Base-by-base conservation (phyloP, 768 basidiomycete species). In the Mycena kentingensis region DNA sequence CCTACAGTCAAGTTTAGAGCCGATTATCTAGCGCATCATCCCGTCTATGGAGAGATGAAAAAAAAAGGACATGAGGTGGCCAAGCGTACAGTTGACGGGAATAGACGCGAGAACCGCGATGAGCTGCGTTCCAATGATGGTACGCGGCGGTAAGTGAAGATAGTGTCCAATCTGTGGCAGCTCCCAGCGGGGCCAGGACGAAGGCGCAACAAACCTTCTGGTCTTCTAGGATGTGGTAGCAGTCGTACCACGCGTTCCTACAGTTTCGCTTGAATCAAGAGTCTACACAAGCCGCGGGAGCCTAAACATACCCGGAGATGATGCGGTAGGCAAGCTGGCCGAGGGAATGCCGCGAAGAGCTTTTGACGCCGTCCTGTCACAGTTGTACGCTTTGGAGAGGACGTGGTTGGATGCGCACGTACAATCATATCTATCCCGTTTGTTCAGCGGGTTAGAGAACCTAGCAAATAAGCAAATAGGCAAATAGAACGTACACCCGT, bases 271-370 rank as follows among this genome's bases (percentile, higher is more conserved):
- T n/a, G n/a, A n/a, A n/a, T n/a, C n/a, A n/a, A n/a, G n/a, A n/a
- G n/a, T n/a, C n/a, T n/a, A n/a, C n/a, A n/a, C n/a, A n/a, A n/a
- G n/a, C n/a, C n/a, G n/a, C n/a, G n/a, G n/a, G n/a, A n/a, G n/a
- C n/a, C n/a, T n/a, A n/a, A n/a, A n/a, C n/a, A n/a, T n/a, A n/a
- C n/a, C n/a, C n/a, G 12, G 51, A 52, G 5, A 52, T 52, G 24
- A 52, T 46, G 3, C 51, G 32, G n/a, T 52, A 52, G 5, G 51
- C 18, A n/a, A 52, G 51, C 15, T 46, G 51, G 2, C 51, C 51
- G 2, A 52, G 36, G 4, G 43, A 44, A 18, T 52, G 51, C 10
- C 51, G 15, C 2, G 51, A 52, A 3, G 43, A 21, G 19, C 51
- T 44, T n/a, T n/a, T n/a, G n/a, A n/a, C n/a, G n/a, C n/a, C n/a